Percentiles rank a stretch among this genome's conserved stretches.
phyloP scores from a whole-genome alignment of 2,329 filamentous ascomycete species.

The Penicillium griseofulvum region DNA sequence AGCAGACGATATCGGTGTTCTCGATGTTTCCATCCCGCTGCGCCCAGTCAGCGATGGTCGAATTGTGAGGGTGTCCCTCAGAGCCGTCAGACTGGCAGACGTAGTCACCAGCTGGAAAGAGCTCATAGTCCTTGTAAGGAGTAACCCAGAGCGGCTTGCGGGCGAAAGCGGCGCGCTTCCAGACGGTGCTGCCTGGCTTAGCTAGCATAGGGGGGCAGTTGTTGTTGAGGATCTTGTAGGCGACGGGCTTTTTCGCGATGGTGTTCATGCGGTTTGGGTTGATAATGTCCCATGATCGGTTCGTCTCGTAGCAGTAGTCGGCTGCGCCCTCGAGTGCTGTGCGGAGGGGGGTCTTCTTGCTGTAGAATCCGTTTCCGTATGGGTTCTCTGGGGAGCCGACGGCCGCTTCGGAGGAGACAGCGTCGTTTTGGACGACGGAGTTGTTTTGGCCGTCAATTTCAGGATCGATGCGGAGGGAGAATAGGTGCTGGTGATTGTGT shows the following conservation, averaged over 20 bases:
- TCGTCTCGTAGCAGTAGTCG: slow-evolving; percentile 53
- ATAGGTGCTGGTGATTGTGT: slow-evolving; percentile 92
- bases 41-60: slow-evolving; percentile 43
- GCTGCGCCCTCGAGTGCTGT: slow-evolving; percentile 50
- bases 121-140: slow-evolving; percentile 56
- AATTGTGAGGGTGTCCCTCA: slow-evolving; percentile 40
- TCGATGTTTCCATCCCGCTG: slow-evolving; percentile 52
- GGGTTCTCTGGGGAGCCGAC: slow-evolving; percentile 66
- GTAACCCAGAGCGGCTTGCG: slow-evolving; percentile 60
- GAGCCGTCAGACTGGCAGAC: slow-evolving; percentile 56
- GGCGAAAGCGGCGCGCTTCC: slow-evolving; percentile 59
- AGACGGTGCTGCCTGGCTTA: slow-evolving; percentile 54
- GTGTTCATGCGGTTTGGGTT: slow-evolving; percentile 27
- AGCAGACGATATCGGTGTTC: slow-evolving; percentile 58
- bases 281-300: slow-evolving; percentile 32
- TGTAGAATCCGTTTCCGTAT: slow-evolving; percentile 62
- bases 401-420: slow-evolving; percentile 50
- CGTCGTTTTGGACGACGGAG: slow-evolving; percentile 60
- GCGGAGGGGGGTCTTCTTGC: slow-evolving; percentile 42
- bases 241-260: slow-evolving; percentile 25
- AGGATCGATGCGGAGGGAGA: slow-evolving; percentile 81
- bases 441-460: slow-evolving; percentile 82
- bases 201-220: slow-evolving; percentile 41
- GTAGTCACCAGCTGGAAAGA: slow-evolving; percentile 60
- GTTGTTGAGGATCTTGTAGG: slow-evolving; percentile 30